These are phyloP conservation scores for Globisporangium abappressorium DNA, from an alignment of 352 stramenopile genomes.

Conservation along the genomic window DNA sequence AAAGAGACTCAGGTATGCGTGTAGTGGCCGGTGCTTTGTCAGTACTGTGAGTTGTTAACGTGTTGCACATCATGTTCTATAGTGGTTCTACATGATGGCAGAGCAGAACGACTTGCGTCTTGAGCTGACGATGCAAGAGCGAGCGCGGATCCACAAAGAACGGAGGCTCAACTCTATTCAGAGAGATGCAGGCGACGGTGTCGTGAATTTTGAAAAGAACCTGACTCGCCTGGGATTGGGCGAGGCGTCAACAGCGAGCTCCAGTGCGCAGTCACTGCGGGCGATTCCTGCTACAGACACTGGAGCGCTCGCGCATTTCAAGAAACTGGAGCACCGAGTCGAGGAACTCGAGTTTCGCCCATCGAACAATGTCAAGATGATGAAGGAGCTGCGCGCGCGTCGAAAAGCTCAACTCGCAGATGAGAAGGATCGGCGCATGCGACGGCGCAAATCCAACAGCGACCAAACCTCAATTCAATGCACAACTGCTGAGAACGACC, in stretches of 20 bases:
- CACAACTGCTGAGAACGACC: background rate
- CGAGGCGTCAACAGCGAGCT: slow-evolving; percentile 9
- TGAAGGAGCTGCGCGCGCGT: slow-evolving; percentile 74
- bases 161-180: slow-evolving; percentile 27
- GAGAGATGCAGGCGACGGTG: slow-evolving; percentile 38
- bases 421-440: slow-evolving; percentile 61
- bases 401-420: slow-evolving; percentile 61
- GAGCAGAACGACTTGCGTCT: slow-evolving; percentile 58
- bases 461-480: slow-evolving; percentile 17
- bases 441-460: slow-evolving; percentile 39
- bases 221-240: slow-evolving; percentile 54
- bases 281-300: slow-evolving; percentile 40
- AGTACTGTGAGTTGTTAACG: background rate
- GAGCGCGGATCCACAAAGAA: slow-evolving; percentile 30
- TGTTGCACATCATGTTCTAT: background rate
- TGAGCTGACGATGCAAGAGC: slow-evolving; percentile 55
- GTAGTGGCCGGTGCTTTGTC: background rate
- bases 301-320: slow-evolving; percentile 39
- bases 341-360: slow-evolving; percentile 59
- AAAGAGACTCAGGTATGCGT: slow-evolving; percentile 47
- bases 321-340: slow-evolving; percentile 42
- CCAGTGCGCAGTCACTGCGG: slow-evolving; percentile 24
- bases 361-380: slow-evolving; percentile 81
- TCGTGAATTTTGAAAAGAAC: slow-evolving; percentile 63
- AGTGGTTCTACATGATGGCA: slow-evolving; percentile 31